phyloP scores from a whole-genome alignment of 352 stramenopile genomes.

The Halophytophthora batemanensis region DNA sequence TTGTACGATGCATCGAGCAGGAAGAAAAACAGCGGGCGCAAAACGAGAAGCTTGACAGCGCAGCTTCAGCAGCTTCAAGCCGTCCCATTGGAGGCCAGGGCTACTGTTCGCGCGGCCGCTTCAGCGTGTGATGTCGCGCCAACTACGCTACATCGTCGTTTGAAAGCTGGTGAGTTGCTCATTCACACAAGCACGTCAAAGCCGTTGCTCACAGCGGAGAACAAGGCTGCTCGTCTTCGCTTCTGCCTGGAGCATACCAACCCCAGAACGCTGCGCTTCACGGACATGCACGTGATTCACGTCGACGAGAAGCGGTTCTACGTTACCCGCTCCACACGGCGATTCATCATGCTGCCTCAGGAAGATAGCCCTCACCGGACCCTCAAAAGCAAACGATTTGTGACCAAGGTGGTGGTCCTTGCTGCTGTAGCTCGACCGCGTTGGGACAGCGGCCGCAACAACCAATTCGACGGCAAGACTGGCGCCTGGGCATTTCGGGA shows the following conservation, averaged over 20 bases:
- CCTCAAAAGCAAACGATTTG: constrained; percentile 15
- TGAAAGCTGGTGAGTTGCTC: no score
- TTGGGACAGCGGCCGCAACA: no score
- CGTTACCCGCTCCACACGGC: constrained; percentile 5
- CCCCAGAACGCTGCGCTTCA: constrained; percentile 1
- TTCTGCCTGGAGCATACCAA: not conserved
- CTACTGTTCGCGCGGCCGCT: no score
- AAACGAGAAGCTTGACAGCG: no score
- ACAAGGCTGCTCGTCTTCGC: not conserved
- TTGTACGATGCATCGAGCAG: no score
- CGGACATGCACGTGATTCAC: constrained; percentile 10
- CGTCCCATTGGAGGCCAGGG: no score
- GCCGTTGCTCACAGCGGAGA: not conserved
- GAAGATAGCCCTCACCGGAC: constrained; percentile 8
- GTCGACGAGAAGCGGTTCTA: constrained; percentile 29
- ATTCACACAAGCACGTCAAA: no score
- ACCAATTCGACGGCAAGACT: constrained; percentile 13
- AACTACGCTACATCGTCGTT: no score
- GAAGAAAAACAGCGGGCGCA: no score
- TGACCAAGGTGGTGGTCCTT: constrained; percentile 31
- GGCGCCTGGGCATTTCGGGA: constrained; percentile 4
- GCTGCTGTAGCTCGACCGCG: constrained; percentile 9
- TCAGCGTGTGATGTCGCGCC: no score
- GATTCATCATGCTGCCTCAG: constrained; percentile 5
- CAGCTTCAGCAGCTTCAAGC: no score